A percentile compares a stretch with the other conserved stretches of the same genome.
Evolutionary conservation across 371 early-diverging fungal genomes (phyloP).

Genomic region (Blakeslea trispora): DNA sequence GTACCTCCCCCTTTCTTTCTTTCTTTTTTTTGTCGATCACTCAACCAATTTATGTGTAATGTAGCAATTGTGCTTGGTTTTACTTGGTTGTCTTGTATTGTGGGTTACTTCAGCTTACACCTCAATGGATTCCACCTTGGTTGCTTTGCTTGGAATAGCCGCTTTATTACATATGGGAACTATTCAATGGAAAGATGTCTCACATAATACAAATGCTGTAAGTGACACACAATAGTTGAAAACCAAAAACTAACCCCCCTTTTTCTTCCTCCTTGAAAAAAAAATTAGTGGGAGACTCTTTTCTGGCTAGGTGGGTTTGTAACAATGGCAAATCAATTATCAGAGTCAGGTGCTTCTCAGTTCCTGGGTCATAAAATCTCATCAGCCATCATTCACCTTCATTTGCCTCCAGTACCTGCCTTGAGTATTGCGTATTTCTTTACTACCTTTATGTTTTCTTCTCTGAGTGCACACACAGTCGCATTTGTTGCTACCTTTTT

Average conservation of each 20-base stretch:
- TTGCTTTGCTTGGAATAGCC: constrained; percentile 66
- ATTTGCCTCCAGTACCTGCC: constrained; percentile 43
- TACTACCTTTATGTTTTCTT: constrained; percentile 74
- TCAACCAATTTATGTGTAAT: constrained; percentile 8
- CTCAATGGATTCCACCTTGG: constrained; percentile 67
- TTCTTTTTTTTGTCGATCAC: background rate
- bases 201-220: constrained; percentile 67
- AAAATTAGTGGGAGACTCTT: constrained; percentile 85
- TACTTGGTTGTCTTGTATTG: constrained; percentile 57
- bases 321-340: constrained; percentile 73
- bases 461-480: constrained; percentile 65
- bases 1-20: constrained; percentile 1
- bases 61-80: constrained; percentile 54
- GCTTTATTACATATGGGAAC: constrained; percentile 59
- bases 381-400: constrained; percentile 28
- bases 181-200: constrained; percentile 72
- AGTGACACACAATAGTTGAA: constrained; percentile 5
- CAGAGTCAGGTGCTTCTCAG: constrained; percentile 64
- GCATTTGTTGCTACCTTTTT: constrained; percentile 77
- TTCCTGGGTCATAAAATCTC: constrained; percentile 65
- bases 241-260: background rate
- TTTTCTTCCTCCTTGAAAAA: constrained; percentile 7
- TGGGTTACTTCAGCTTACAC: constrained; percentile 72
- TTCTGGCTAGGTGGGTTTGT: constrained; percentile 84
- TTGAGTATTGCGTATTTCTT: constrained; percentile 69